Evolutionary conservation across 306 rosid genomes (phyloP).

Genomic region (Echinosophora koreensis): DNA sequence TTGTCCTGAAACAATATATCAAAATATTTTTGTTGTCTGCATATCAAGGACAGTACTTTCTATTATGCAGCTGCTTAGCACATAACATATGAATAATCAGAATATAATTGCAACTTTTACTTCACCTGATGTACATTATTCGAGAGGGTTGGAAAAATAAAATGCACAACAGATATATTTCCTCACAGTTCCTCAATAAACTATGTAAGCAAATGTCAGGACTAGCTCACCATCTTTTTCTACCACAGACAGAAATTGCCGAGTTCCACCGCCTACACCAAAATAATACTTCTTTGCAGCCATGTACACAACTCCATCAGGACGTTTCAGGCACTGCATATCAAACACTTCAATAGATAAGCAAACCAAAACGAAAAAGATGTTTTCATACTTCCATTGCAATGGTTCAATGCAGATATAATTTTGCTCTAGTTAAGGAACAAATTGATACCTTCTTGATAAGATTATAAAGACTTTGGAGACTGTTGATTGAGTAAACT

Average conservation of each 20-base stretch:
- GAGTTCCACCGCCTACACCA: slow-evolving; percentile 94
- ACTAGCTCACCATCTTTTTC: slow-evolving; percentile 82
- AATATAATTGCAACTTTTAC: neutral
- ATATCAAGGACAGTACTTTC: slow-evolving; percentile 18
- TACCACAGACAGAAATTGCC: slow-evolving; percentile 74
- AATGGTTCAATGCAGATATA: slow-evolving; percentile 5
- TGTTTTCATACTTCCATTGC: slow-evolving; percentile 14
- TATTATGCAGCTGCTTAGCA: slow-evolving; percentile 18
- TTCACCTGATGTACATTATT: neutral
- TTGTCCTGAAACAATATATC: no score
- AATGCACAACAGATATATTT: neutral
- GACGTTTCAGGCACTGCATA: slow-evolving; percentile 66
- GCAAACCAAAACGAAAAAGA: slow-evolving; percentile 36
- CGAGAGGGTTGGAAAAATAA: neutral
- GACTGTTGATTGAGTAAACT: slow-evolving; percentile 79
- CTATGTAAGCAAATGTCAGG: slow-evolving; percentile 5
- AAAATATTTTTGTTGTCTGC: neutral
- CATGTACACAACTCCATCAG: slow-evolving; percentile 75
- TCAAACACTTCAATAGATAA: slow-evolving; percentile 34
- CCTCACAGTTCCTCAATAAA: neutral
- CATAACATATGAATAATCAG: slow-evolving; percentile 4
- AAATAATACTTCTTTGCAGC: slow-evolving; percentile 97
- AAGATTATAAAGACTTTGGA: slow-evolving; percentile 78
- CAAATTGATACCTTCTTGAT: slow-evolving; percentile 72
- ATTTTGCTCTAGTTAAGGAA: neutral